Evolutionary conservation across 164 flowering plant species (phyloP).

Genomic region (Chimonanthus praecox): DNA sequence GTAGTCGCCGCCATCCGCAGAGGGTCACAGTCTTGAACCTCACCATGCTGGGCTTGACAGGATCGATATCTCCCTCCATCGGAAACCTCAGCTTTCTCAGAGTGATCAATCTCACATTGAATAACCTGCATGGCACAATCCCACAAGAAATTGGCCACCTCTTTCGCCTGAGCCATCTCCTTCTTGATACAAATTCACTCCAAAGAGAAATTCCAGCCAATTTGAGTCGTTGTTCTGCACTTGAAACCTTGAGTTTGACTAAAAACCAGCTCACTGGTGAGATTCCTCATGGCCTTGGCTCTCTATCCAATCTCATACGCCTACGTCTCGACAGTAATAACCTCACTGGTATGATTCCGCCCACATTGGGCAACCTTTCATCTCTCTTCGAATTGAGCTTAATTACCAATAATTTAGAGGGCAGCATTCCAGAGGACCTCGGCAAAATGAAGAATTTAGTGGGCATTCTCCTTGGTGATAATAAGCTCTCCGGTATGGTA

Average conservation of each 20-base stretch:
- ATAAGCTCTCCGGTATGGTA: constrained; percentile 6
- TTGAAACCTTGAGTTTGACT: too few species aligned
- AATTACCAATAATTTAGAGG: neutral
- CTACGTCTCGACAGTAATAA: constrained; percentile 5
- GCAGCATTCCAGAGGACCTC: neutral
- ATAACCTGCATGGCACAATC: constrained; percentile 25
- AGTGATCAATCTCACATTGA: constrained; percentile 28
- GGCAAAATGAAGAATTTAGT: neutral
- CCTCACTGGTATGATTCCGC: constrained; percentile 24
- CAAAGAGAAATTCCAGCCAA: constrained; percentile 26
- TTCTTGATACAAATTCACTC: constrained; percentile 27
- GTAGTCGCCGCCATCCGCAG: constrained; percentile 6
- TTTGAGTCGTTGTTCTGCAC: neutral
- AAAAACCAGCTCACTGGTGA: neutral
- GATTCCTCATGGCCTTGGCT: neutral
- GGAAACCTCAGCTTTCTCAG: constrained; percentile 41
- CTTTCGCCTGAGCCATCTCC: constrained; percentile 20
- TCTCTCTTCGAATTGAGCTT: neutral
- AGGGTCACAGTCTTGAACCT: constrained; percentile 24
- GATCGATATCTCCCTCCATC: constrained; percentile 28
- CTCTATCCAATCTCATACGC: neutral
- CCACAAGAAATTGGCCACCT: constrained; percentile 29
- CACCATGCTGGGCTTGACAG: constrained; percentile 8
- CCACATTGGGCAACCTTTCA: constrained; percentile 9
- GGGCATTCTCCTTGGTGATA: neutral